Evolutionary conservation across 108 stramenopile genomes (phyloP).

Genomic region (Cylindrotheca closterium): DNA sequence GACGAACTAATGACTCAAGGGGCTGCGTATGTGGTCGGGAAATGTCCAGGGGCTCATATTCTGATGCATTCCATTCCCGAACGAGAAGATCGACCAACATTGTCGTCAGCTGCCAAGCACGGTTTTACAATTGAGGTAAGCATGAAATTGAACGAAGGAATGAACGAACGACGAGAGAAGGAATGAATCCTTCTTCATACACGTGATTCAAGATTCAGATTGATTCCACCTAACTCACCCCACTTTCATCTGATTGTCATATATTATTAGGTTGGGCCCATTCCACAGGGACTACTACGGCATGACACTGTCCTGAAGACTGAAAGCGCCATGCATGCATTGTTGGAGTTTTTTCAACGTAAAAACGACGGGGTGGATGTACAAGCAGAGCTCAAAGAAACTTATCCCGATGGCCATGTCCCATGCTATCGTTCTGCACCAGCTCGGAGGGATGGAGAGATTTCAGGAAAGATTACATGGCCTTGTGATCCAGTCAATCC

Average conservation of each 20-base stretch:
- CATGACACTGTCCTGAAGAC: slow-evolving; percentile 81
- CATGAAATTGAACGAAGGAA: not conserved
- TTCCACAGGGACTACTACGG: slow-evolving; percentile 77
- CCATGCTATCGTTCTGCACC: slow-evolving; percentile 80
- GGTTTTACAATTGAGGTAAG: slow-evolving; percentile 81
- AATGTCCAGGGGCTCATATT: slow-evolving; percentile 42
- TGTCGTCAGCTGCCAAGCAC: slow-evolving; percentile 62
- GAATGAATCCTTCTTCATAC: no score
- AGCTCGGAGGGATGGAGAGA: slow-evolving; percentile 67
- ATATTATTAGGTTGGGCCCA: slow-evolving; percentile 62
- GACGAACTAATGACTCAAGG: slow-evolving; percentile 65
- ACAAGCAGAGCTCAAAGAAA: not conserved
- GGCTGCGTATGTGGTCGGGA: slow-evolving; percentile 71
- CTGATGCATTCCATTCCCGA: slow-evolving; percentile 64
- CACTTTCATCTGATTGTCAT: no score
- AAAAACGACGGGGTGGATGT: slow-evolving; percentile 35
- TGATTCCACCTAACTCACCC: no score
- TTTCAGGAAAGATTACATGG: slow-evolving; percentile 74
- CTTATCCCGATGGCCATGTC: slow-evolving; percentile 34
- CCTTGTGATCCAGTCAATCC: slow-evolving; percentile 58
- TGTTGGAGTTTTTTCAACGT: slow-evolving; percentile 72
- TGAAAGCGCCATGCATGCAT: slow-evolving; percentile 46
- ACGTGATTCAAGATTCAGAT: no score
- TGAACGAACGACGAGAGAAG: no score
- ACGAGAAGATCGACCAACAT: slow-evolving; percentile 58